These are phyloP conservation scores for Pharus latifolius DNA, from an alignment of 176 grass and related monocot species.

Conservation along the genomic window DNA sequence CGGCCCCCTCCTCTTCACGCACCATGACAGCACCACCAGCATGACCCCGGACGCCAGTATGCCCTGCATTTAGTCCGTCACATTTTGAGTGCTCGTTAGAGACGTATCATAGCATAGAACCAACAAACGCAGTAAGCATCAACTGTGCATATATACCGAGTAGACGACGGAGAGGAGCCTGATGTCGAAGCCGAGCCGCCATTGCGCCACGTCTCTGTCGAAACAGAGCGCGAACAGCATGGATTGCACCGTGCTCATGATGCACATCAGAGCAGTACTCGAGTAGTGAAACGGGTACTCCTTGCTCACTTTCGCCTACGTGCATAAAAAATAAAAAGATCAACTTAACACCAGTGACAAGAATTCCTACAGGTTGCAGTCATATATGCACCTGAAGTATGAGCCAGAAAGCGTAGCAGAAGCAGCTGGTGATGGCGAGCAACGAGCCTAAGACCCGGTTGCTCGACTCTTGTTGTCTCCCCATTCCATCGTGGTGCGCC, in stretches of 20 bases:
- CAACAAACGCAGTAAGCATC: background rate
- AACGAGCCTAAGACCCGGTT: constrained; percentile 44
- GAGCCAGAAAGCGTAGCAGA: constrained; percentile 65
- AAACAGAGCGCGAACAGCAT: constrained; percentile 36
- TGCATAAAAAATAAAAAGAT: too few relatives aligned
- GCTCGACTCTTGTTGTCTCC: too few relatives aligned
- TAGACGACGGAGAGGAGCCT: constrained; percentile 43
- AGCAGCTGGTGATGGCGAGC: constrained; percentile 39
- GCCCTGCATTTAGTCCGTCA: too few relatives aligned
- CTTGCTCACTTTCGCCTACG: constrained; percentile 38
- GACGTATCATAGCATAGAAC: too few relatives aligned
- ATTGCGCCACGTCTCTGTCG: constrained; percentile 19
- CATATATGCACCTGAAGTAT: constrained; percentile 57
- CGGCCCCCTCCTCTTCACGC: constrained; percentile 56
- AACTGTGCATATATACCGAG: constrained; percentile 9
- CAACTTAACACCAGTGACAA: too few relatives aligned
- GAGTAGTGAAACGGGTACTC: constrained; percentile 67
- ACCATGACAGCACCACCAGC: constrained; percentile 67
- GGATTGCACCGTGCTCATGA: constrained; percentile 51
- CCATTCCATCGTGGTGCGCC: background rate
- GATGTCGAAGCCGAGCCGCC: constrained; percentile 39
- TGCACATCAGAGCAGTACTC: constrained; percentile 70
- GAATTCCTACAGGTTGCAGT: too few relatives aligned
- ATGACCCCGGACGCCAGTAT: constrained; percentile 43
- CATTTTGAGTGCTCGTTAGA: too few relatives aligned